Evolutionary conservation across 169 alveolate genomes (phyloP).

Genomic region (Cryptosporidium viatorum): DNA sequence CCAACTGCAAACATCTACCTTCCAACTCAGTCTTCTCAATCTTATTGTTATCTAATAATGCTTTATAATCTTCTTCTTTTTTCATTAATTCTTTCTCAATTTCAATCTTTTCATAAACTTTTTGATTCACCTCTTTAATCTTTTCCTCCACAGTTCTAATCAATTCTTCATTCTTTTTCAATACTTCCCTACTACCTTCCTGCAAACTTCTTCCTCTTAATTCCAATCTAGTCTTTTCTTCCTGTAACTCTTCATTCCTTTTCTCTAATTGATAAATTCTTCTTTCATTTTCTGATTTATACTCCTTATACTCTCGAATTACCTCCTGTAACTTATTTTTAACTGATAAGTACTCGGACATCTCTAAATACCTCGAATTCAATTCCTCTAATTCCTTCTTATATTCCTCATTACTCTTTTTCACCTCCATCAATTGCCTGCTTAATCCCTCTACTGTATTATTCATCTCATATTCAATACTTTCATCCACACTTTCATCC

Average conservation of each 20-base stretch:
- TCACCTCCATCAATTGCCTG: conserved; percentile 14
- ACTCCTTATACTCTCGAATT: conserved; percentile 33
- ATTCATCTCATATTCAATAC: conserved; percentile 56
- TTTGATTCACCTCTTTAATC: conserved; percentile 23
- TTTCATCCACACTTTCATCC: conserved; percentile 33
- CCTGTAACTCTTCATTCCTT: conserved; percentile 27
- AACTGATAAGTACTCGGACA: conserved; percentile 31
- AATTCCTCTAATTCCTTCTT: conserved; percentile 52
- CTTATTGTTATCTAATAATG: not conserved
- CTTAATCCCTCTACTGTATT: conserved; percentile 59
- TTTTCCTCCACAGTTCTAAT: not conserved
- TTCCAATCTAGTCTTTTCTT: conserved; percentile 43
- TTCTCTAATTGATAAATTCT: conserved; percentile 30
- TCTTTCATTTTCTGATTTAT: conserved; percentile 9
- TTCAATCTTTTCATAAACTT: conserved; percentile 5
- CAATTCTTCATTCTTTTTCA: conserved; percentile 44
- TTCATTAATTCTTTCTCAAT: not conserved
- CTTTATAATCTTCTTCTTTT: conserved; percentile 10
- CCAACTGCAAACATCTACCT: not conserved
- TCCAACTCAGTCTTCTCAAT: conserved; percentile 27
- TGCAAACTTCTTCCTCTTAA: conserved; percentile 11
- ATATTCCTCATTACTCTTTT: conserved; percentile 16
- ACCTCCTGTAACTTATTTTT: conserved; percentile 28
- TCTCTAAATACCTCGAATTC: conserved; percentile 26
- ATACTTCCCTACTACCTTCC: not conserved